Base-by-base conservation (phyloP, 169 alveolate species). In the Plasmodium coatneyi region DNA sequence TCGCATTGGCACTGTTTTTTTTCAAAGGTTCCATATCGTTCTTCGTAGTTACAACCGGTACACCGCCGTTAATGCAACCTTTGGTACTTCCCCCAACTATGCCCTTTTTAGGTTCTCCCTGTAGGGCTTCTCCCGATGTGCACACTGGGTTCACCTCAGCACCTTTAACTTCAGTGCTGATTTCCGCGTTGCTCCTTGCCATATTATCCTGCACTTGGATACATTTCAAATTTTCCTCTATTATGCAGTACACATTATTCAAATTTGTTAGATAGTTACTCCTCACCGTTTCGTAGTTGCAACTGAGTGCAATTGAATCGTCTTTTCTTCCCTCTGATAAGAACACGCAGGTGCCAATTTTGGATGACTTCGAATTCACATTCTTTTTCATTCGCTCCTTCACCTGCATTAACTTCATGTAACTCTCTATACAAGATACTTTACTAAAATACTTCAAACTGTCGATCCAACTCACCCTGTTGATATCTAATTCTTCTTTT, bases 371-470 rank as follows among this genome's bases (percentile, higher is more conserved):
- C 3, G 52, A 43, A 9, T 25, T 14, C 28, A 0, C 22, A 46
- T n/a, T 83, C 41, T 41, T 30, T 25, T 41, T 79, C 36, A 28
- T 19, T 54, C 43, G 41, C 19, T n/a, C 84, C 52, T 28, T 72
- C 19, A 79, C 28, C 25, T 89, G 52, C 30, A 25, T 56, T 79
- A 89, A 79, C 14, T 89, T 14, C 87, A 79, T 79, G 70, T 89
- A 89, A 49, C 49, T 80, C 49, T 56, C 70, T 9, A 89, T 79
- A 79, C 83, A 56, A 4, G 72, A 79, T 79, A 70, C 34, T 36
- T 89, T 79, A 80, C 82, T 79, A 60, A 89, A 89, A 79, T 89
- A 79, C n/a, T 89, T 78, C 49, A 89, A 41, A 41, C 72, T 79
- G 0, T 89, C 82, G 2, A 89, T 60, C 94, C 94, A 89, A 79